phyloP scores from a whole-genome alignment of 352 stramenopile species.

The Pythium grandisporangium region DNA sequence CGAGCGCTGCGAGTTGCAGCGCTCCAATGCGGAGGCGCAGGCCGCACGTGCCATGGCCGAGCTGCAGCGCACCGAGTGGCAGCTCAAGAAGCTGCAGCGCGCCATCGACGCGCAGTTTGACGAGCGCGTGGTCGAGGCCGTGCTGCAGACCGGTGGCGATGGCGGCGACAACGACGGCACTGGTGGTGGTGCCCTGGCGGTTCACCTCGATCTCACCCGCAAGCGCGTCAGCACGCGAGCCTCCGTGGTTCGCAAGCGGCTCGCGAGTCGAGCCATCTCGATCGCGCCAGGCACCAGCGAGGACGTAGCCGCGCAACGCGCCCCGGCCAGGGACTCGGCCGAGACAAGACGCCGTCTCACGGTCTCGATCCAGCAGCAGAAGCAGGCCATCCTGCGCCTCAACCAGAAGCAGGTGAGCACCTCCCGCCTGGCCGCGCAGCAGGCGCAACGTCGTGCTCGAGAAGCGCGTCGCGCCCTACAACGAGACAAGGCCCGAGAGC shows the following conservation, averaged over 20 bases:
- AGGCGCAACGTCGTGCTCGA: constrained; percentile 19
- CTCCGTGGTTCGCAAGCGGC: constrained; percentile 3
- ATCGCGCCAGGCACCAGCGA: too few species aligned
- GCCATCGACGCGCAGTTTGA: constrained; percentile 57
- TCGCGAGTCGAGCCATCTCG: constrained; percentile 7
- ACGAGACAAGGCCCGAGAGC: constrained; percentile 26
- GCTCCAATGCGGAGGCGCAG: constrained; percentile 21
- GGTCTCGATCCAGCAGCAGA: constrained; percentile 45
- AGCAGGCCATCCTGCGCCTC: constrained; percentile 26
- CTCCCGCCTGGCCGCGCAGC: constrained; percentile 28
- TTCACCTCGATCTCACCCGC: too few species aligned
- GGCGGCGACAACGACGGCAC: too few species aligned
- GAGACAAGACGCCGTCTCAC: constrained; percentile 29
- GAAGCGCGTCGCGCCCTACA: constrained; percentile 25
- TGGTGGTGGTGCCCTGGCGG: too few species aligned
- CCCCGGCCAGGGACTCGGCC: neutral
- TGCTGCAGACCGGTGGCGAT: constrained; percentile 19
- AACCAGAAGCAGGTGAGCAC: constrained; percentile 33
- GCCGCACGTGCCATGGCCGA: constrained; percentile 32
- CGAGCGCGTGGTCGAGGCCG: constrained; percentile 30
- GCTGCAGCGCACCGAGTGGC: constrained; percentile 37
- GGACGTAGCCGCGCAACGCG: constrained; percentile 2
- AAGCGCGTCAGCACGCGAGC: too few species aligned
- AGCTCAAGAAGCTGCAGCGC: constrained; percentile 44
- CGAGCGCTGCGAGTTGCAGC: constrained; percentile 31